Evolutionary conservation across 2,329 filamentous ascomycete species (phyloP), one percentile per base, ranked within the genome.

Genomic region (Rutstroemia sp.): DNA sequence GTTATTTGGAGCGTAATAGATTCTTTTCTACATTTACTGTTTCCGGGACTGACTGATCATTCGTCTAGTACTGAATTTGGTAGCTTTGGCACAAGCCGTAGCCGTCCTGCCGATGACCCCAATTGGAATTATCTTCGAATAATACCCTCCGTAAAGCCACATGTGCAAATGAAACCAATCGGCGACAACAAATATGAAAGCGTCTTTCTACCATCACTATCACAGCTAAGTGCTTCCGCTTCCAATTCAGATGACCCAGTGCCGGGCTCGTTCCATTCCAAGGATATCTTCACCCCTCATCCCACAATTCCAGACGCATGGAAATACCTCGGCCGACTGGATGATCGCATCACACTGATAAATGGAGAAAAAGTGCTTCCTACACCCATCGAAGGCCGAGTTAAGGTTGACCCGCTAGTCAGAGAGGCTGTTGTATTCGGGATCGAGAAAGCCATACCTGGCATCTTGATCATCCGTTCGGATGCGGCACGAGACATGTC

Each of bases 61-160:
- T 45, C 5, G 36, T 25, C 17, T 48, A 67, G 70, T 2, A 86
- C 82, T 0, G 83, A 86, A 64, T 80, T 77, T 1, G 81, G 82
- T 83, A 78, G 84, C 79, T 1, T 83, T 80, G 0, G 75, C 78
- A 16, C 45, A 48, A 48, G 45, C 27, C 45, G 45, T 9, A 30
- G 9, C 10, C 73, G 76, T 0, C 53, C 51, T 14, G 63, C 65
- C 1, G 75, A 70, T 1, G 83, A 86, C 64, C 76, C 76, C 45
- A 76, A 72, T 5, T 87, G 83, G 83, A 78, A 83, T 62, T 86
- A 83, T 59, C 67, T 84, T 12, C 76, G 76, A 23, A 53, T 54
- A 17, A 21, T 51, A 10, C 14, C 30, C 17, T 49, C 42, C 2
- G 40, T 61, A n/a, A 49, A 57, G 16, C 54, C 52, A 14, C 59